Conservation (phyloP, 2,329 filamentous ascomycete genomes). For the Rugonectria rugulosa region DNA sequence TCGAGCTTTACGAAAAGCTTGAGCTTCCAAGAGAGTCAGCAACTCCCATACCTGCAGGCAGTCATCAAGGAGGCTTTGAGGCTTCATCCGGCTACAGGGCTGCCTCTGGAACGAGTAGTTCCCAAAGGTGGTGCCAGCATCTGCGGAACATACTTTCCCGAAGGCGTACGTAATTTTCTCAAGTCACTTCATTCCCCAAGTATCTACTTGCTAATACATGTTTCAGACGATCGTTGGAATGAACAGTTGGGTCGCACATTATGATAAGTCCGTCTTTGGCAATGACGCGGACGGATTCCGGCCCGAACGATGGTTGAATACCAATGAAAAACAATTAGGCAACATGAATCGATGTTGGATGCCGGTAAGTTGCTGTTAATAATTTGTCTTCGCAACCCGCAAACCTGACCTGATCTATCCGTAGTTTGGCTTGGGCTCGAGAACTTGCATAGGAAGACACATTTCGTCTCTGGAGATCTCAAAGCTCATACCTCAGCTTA, state of each 20-base stretch:
- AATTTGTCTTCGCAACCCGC: too few species aligned
- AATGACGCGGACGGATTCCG: conserved; percentile 26
- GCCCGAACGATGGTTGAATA: conserved; percentile 27
- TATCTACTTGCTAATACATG: too few species aligned
- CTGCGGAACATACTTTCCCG: neutral
- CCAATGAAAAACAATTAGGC: conserved; percentile 5
- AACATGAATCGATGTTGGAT: conserved; percentile 35
- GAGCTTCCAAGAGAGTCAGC: neutral
- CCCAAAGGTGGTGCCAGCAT: neutral
- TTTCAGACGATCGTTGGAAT: conserved; percentile 29
- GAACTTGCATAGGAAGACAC: conserved; percentile 33
- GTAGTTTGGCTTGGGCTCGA: conserved; percentile 36
- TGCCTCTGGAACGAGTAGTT: neutral
- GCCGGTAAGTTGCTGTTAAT: conserved; percentile 26
- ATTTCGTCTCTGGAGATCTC: conserved; percentile 37
- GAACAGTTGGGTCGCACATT: conserved; percentile 36
- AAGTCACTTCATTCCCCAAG: too few species aligned
- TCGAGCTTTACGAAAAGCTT: neutral
- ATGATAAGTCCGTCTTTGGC: conserved; percentile 25
- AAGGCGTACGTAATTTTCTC: conserved; percentile 5
- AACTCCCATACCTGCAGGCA: neutral
- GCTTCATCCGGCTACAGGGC: neutral
- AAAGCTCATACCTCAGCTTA: conserved; percentile 29
- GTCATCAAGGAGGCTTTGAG: neutral
- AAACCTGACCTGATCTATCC: too few species aligned